Conservation (phyloP, 1,139 yeast species). For the Arxiozyma slooffiae region DNA sequence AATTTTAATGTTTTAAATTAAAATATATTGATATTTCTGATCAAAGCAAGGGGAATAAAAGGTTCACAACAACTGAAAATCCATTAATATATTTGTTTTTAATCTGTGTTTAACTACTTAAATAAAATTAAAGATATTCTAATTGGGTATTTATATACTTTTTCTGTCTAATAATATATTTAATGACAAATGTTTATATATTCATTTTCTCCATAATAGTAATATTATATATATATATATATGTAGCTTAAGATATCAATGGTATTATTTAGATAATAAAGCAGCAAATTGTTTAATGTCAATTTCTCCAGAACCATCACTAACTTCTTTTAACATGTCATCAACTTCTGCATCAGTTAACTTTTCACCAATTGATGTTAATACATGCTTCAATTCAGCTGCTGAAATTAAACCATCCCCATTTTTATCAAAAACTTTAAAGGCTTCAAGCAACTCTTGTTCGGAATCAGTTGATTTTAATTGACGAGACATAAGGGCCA, state of each 20-base stretch:
- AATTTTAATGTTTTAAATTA: too few species aligned
- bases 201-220: background rate
- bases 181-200: background rate
- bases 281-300: constrained; percentile 92
- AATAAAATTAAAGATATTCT: too few species aligned
- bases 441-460: constrained; percentile 94
- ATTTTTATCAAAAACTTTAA: constrained; percentile 78
- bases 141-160: background rate
- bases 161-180: too few species aligned
- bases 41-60: background rate
- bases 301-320: constrained; percentile 92
- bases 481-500: constrained; percentile 75
- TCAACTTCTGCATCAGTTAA: constrained; percentile 93
- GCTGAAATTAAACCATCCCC: constrained; percentile 96
- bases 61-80: background rate
- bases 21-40: too few species aligned
- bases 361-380: constrained; percentile 94
- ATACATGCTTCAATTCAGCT: constrained; percentile 91
- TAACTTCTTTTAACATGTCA: constrained; percentile 93
- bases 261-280: constrained; percentile 41
- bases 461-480: constrained; percentile 94
- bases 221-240: too few species aligned
- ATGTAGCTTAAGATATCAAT: background rate
- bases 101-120: too few species aligned
- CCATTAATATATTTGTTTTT: background rate